These are phyloP conservation scores for Schizochytrium sp. DNA, from an alignment of 108 stramenopile genomes.

Conservation along the genomic window DNA sequence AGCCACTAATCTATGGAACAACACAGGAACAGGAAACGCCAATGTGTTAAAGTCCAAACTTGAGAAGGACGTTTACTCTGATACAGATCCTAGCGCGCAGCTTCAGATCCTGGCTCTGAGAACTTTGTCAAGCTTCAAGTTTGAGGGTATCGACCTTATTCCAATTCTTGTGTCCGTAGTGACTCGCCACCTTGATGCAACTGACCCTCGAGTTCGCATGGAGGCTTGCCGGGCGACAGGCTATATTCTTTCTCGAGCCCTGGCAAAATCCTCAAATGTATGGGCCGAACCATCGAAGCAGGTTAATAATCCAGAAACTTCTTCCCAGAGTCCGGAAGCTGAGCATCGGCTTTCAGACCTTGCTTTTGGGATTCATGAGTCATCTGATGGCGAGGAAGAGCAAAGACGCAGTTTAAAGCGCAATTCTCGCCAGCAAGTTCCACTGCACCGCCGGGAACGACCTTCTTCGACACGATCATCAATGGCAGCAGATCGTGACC, in stretches of 20 bases:
- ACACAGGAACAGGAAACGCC: conserved; percentile 46
- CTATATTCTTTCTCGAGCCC: not conserved
- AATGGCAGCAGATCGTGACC: not conserved
- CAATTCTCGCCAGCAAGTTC: no score
- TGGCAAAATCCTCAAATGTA: not conserved
- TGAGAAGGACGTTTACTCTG: conserved; percentile 24
- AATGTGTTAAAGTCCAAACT: not conserved
- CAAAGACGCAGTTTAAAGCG: no score
- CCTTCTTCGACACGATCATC: no score
- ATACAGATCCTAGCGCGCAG: not conserved
- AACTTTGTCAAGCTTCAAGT: conserved; percentile 13
- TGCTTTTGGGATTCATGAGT: no score
- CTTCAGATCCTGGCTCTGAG: conserved; percentile 58
- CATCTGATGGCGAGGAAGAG: no score
- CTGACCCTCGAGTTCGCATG: conserved; percentile 28
- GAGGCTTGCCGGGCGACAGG: conserved; percentile 29
- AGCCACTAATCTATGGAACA: conserved; percentile 84
- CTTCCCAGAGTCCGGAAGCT: not conserved
- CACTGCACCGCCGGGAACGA: no score
- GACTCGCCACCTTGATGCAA: not conserved
- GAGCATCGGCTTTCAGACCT: no score
- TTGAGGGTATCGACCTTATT: conserved; percentile 12
- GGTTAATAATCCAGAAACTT: not conserved
- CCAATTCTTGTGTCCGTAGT: conserved; percentile 41
- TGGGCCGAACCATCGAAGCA: not conserved